Conservation (phyloP, 2,329 filamentous ascomycete species). For the Tricladium varicosporioides region DNA sequence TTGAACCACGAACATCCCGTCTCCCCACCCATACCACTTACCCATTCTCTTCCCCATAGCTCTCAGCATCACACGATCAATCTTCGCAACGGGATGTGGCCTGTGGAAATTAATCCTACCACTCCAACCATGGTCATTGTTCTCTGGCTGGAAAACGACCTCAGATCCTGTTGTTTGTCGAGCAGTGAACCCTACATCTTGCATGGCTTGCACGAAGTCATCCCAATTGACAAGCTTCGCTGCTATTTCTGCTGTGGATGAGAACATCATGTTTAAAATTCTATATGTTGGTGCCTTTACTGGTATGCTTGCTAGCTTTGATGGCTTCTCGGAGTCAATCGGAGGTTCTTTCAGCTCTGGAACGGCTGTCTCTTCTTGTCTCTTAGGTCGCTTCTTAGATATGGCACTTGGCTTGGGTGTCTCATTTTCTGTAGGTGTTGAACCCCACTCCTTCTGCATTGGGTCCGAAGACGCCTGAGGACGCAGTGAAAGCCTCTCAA, state of each 20-base stretch:
- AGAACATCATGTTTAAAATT: conserved; percentile 5
- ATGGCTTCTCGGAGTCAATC: not conserved
- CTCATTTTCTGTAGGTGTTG: not conserved
- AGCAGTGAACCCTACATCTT: conserved; percentile 2
- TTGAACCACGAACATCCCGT: conserved; percentile 2
- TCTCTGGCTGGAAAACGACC: conserved; percentile 5
- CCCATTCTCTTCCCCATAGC: conserved; percentile 9
- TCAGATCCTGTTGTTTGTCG: conserved; percentile 2
- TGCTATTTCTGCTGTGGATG: not conserved
- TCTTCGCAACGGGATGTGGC: conserved; percentile 8
- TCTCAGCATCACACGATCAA: conserved; percentile 7
- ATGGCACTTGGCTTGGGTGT: not conserved
- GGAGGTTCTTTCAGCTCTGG: not conserved
- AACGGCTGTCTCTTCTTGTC: not conserved
- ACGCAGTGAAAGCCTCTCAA: not conserved
- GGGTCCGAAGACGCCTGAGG: not conserved
- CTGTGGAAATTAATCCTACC: conserved; percentile 6
- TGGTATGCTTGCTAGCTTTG: not conserved
- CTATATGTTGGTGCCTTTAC: conserved; percentile 2
- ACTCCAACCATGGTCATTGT: conserved; percentile 3
- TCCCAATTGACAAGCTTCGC: conserved; percentile 11
- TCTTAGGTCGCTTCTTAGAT: not conserved
- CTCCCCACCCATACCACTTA: conserved; percentile 8
- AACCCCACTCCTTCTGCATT: conserved; percentile 4
- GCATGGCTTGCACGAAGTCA: conserved; percentile 8